phyloP scores from a whole-genome alignment of 2,329 filamentous ascomycete species.

The Tolypocladium ovalisporum region DNA sequence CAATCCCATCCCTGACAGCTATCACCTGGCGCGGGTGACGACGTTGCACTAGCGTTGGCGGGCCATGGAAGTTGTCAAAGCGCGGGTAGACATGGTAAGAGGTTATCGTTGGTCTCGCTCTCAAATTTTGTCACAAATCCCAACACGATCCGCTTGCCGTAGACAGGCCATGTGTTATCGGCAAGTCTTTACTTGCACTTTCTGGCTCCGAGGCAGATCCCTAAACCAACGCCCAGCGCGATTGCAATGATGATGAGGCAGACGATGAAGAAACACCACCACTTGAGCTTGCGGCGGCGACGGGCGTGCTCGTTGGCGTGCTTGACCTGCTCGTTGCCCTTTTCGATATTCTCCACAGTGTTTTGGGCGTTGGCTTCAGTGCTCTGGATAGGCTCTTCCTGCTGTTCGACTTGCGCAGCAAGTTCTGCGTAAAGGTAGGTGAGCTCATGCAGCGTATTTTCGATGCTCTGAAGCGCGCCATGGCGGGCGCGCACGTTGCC shows the following conservation, averaged over 20 bases:
- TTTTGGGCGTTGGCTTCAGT: slow-evolving; percentile 56
- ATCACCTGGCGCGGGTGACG: background rate
- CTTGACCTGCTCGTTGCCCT: slow-evolving; percentile 59
- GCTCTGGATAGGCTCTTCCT: slow-evolving; percentile 52
- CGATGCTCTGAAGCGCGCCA: slow-evolving; percentile 73
- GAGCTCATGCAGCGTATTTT: slow-evolving; percentile 62
- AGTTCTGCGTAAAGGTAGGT: slow-evolving; percentile 63
- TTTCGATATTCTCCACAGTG: slow-evolving; percentile 55
- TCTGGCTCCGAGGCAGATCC: slow-evolving; percentile 27
- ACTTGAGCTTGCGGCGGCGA: slow-evolving; percentile 65
- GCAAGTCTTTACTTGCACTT: slow-evolving; percentile 1
- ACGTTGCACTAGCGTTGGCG: background rate
- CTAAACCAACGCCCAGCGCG: slow-evolving; percentile 43
- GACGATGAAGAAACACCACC: slow-evolving; percentile 60
- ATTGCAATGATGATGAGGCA: slow-evolving; percentile 47
- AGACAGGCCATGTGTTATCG: too few relatives aligned
- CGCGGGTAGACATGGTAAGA: background rate
- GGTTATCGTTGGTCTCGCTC: background rate
- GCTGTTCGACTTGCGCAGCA: slow-evolving; percentile 43
- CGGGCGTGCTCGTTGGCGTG: slow-evolving; percentile 57
- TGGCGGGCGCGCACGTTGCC: slow-evolving; percentile 73
- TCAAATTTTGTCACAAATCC: background rate
- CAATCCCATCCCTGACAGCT: background rate
- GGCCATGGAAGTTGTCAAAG: background rate
- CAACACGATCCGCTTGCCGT: too few relatives aligned